phyloP scores from a whole-genome alignment of 2,329 filamentous ascomycete species.

The Colletotrichum theobromicola region DNA sequence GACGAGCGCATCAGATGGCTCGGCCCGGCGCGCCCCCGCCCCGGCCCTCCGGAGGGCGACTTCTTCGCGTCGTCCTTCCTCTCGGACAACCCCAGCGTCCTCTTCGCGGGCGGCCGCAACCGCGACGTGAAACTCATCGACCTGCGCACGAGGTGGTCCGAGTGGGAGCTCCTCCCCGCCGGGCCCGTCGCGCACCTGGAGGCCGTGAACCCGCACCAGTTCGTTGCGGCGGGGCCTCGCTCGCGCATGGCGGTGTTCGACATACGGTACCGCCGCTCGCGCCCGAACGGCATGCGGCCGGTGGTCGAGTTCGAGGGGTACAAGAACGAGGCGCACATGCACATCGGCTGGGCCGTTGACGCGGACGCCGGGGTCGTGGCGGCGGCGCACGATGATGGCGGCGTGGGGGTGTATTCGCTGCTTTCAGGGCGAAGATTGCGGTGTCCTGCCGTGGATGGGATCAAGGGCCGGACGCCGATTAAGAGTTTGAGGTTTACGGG shows the following conservation, averaged over 20 bases:
- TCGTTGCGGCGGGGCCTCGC: constrained; percentile 58
- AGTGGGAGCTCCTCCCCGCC: constrained; percentile 39
- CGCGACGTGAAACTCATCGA: constrained; percentile 52
- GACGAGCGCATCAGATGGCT: constrained; percentile 39
- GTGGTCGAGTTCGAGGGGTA: constrained; percentile 56
- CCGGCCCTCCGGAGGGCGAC: constrained; percentile 30
- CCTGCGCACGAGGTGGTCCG: constrained; percentile 39
- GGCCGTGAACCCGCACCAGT: constrained; percentile 51
- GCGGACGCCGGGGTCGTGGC: constrained; percentile 54
- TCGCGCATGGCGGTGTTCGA: constrained; percentile 62
- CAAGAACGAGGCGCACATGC: constrained; percentile 51
- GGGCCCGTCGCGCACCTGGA: constrained; percentile 55
- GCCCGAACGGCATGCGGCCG: constrained; percentile 33
- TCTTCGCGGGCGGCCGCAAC: constrained; percentile 58
- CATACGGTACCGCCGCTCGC: constrained; percentile 45
- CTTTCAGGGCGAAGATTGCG: constrained; percentile 45
- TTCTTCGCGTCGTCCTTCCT: constrained; percentile 57
- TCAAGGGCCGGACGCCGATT: constrained; percentile 36
- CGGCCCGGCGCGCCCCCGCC: constrained; percentile 27
- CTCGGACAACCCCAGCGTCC: constrained; percentile 43
- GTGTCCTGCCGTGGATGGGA: constrained; percentile 27
- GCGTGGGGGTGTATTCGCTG: constrained; percentile 55
- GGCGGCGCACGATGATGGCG: constrained; percentile 56
- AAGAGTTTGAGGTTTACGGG: constrained; percentile 50
- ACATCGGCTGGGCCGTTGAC: constrained; percentile 58